phyloP scores from a whole-genome alignment of 2,329 filamentous ascomycete genomes.

The Sporothrix luriei region DNA sequence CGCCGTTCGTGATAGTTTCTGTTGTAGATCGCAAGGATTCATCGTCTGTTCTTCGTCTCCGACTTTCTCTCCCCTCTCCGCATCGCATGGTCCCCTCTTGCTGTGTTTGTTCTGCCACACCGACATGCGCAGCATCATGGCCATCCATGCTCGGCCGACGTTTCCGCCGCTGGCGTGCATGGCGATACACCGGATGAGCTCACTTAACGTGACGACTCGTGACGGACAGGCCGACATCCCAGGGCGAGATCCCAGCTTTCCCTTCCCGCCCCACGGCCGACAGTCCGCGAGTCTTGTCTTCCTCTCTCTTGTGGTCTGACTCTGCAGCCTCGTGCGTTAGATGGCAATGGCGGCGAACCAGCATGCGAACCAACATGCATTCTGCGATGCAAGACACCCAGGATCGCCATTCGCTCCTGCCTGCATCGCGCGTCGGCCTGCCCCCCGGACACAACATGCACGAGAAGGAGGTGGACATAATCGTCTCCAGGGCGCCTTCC shows the following conservation, averaged over 20 bases:
- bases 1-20: background rate
- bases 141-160: slow-evolving; percentile 9
- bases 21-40: background rate
- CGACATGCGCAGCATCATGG: background rate
- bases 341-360: background rate
- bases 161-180: background rate
- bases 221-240: background rate
- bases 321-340: slow-evolving; percentile 13
- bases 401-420: background rate
- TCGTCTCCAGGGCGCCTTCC: background rate
- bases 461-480: background rate
- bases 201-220: background rate
- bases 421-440: slow-evolving; percentile 11
- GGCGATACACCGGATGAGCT: background rate
- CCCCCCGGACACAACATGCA: slow-evolving; percentile 4
- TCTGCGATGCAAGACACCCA: background rate
- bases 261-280: background rate
- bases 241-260: background rate
- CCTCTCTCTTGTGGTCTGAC: background rate
- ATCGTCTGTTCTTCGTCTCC: background rate
- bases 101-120: background rate
- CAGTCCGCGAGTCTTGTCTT: background rate
- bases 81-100: background rate
- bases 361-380: background rate
- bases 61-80: background rate